These are phyloP conservation scores for Candida buenavistaensis DNA, from an alignment of 1,139 yeast genomes.

Conservation along the genomic window DNA sequence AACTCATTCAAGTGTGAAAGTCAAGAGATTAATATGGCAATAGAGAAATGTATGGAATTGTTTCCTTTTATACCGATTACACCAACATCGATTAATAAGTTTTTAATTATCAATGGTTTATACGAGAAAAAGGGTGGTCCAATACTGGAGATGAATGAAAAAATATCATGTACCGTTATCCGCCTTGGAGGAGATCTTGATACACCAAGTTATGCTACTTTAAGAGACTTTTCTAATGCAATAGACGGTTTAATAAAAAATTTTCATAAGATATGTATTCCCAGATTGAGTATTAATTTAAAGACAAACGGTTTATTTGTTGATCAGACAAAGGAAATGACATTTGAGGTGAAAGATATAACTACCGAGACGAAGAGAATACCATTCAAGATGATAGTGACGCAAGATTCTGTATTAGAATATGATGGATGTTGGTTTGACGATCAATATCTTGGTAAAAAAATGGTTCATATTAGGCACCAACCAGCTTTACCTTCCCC, in stretches of 20 bases:
- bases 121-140: too few species aligned
- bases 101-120: slow-evolving; percentile 27
- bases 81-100: slow-evolving; percentile 24
- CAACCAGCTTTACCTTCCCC: slow-evolving; percentile 8
- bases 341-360: slow-evolving; percentile 6
- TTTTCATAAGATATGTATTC: slow-evolving; percentile 12
- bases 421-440: slow-evolving; percentile 11
- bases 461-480: neutral
- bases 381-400: too few species aligned
- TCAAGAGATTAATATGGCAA: slow-evolving; percentile 26
- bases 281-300: slow-evolving; percentile 11
- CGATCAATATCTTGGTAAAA: slow-evolving; percentile 1
- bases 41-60: slow-evolving; percentile 33
- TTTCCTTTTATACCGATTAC: slow-evolving; percentile 27
- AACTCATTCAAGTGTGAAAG: slow-evolving; percentile 20
- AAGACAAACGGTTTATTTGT: too few species aligned
- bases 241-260: too few species aligned
- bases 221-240: too few species aligned
- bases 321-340: neutral
- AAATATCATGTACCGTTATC: slow-evolving; percentile 25
- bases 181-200: slow-evolving; percentile 21
- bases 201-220: slow-evolving; percentile 16
- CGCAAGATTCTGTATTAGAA: too few species aligned
- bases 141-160: slow-evolving; percentile 14
- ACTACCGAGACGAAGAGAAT: slow-evolving; percentile 17